Base-by-base conservation (phyloP, 106 monocot species). In the Chionographis japonica region DNA sequence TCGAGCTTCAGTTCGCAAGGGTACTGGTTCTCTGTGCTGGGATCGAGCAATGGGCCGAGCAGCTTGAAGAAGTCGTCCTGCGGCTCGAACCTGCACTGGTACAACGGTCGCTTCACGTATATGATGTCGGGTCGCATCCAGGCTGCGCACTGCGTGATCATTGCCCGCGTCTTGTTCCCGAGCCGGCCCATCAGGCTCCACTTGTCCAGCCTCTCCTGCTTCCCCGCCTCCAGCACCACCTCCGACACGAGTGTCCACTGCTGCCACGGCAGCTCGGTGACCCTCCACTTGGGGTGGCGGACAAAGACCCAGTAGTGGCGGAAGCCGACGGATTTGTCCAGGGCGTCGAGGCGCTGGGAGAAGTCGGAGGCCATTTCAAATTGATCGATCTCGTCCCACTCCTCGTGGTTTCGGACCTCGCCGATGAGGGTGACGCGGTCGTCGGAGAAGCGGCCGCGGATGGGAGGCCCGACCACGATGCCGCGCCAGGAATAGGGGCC, bases 401-500 rank as follows among this genome's bases (percentile, higher is more conserved):
- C 92, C 67, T 93, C 92, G 72, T 90, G 93, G 68, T 78, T 62
- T 12, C 66, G 46, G 60, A 93, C 88, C 69, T 89, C 85, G 16
- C 67, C 54, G 50, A 85, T 85, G 56, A 98, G 52, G 58, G 83
- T 56, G 42, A 98, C 97, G 16, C 90, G 73, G 37, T 93, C 97
- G 63, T 98, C 92, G 46, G 90, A 81, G 83, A 93, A 87, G n/a
- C 97, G 75, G 67, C 93, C 97, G 64, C 92, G 82, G 46, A 98
- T 90, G 10, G 97, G 97, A 10, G 84, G 87, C 35, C 97, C 97
- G 56, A 97, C 80, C 14, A 92, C 92, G 67, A 98, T 73, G 46
- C 97, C 92, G 15, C 90, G 86, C 97, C 97, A 98, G 12, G 85
- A 87, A 70, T 85, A 98, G 19, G 97, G 92, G 12, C 97, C 93